A percentile compares a stretch with the other conserved stretches of the same genome.
Evolutionary conservation across 2,329 filamentous ascomycete species (phyloP).

Genomic region (Neonectria magnoliae): DNA sequence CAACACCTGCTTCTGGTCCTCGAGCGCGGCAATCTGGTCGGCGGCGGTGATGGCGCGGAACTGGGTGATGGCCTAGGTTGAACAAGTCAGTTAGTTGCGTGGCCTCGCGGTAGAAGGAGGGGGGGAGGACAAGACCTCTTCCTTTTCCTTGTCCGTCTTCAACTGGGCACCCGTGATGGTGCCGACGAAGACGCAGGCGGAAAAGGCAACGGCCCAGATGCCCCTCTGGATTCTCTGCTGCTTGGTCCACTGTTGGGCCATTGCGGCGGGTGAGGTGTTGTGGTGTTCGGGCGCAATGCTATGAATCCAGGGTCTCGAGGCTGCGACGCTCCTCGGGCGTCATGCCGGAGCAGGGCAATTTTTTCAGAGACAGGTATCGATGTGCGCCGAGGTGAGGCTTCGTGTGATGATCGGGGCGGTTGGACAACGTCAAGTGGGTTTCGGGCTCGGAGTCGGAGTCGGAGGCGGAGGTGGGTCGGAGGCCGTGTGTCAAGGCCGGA

Average conservation of each 20-base stretch:
- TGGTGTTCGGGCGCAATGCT: neutral
- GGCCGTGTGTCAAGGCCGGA: constrained; percentile 6
- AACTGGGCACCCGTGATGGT: constrained; percentile 60
- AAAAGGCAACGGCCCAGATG: constrained; percentile 56
- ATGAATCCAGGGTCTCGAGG: constrained; percentile 35
- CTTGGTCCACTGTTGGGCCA: constrained; percentile 42
- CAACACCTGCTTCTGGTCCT: constrained; percentile 54
- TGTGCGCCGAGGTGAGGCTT: neutral
- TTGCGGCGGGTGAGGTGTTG: constrained; percentile 3
- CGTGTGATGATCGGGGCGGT: neutral
- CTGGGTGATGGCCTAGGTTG: constrained; percentile 45
- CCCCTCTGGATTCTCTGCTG: constrained; percentile 49
- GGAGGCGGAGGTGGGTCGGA: constrained; percentile 1
- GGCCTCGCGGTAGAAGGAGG: neutral
- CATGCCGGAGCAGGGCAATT: constrained; percentile 22
- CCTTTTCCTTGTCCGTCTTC: constrained; percentile 59
- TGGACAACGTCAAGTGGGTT: neutral
- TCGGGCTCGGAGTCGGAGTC: neutral
- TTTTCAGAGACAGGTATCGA: constrained; percentile 2
- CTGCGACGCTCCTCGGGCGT: constrained; percentile 35
- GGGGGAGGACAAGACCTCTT: constrained; percentile 47
- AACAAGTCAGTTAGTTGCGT: constrained; percentile 1
- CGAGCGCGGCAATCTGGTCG: constrained; percentile 58
- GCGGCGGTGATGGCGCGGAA: constrained; percentile 53
- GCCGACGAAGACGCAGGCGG: constrained; percentile 58